phyloP scores from a whole-genome alignment of 2,329 filamentous ascomycete species.

The Penicillium palitans region DNA sequence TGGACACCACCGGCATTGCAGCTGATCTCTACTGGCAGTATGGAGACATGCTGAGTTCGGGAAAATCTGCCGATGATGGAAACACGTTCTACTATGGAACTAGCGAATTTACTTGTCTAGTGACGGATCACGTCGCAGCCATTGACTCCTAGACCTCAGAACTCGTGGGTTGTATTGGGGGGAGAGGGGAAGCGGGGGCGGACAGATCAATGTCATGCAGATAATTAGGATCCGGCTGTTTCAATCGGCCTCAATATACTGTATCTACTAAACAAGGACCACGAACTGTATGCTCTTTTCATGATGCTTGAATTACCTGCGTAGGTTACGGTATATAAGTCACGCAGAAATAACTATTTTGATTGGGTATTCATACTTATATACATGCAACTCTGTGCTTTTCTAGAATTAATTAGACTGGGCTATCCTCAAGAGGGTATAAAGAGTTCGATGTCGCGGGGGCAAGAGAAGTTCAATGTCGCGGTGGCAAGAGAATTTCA shows the following conservation, averaged over 20 bases:
- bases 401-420: neutral
- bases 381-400: neutral
- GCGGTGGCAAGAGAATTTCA: neutral
- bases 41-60: slow-evolving; percentile 33
- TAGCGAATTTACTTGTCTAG: slow-evolving; percentile 33
- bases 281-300: neutral
- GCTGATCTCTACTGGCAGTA: slow-evolving; percentile 45
- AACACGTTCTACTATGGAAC: slow-evolving; percentile 38
- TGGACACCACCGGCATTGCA: slow-evolving; percentile 36
- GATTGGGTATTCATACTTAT: slow-evolving; percentile 3
- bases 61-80: slow-evolving; percentile 32
- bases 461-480: neutral
- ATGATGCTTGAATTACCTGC: too few species aligned
- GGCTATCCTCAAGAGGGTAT: neutral
- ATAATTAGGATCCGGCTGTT: neutral
- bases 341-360: neutral
- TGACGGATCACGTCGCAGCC: slow-evolving; percentile 33
- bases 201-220: neutral
- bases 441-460: neutral
- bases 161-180: neutral
- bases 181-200: too few species aligned
- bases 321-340: neutral
- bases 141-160: slow-evolving; percentile 1
- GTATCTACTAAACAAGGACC: too few species aligned
- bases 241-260: neutral